Evolutionary conservation across 306 rosid species (phyloP).

Genomic region (Carpinus fangiana): DNA sequence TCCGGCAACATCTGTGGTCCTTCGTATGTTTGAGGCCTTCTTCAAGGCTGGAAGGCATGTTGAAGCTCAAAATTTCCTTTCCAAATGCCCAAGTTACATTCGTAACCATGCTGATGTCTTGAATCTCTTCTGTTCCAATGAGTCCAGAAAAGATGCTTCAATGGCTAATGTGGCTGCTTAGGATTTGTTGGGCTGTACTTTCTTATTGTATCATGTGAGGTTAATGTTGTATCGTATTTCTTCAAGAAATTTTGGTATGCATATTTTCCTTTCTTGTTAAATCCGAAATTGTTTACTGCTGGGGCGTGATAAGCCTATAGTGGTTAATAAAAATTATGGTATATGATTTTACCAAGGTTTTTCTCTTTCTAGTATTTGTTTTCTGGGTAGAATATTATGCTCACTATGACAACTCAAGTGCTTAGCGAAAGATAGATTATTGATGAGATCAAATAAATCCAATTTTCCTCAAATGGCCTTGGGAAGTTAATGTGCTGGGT

Average conservation of each 20-base stretch:
- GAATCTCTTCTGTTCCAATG: conserved; percentile 56
- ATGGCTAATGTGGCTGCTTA: conserved; percentile 48
- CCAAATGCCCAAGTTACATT: conserved; percentile 70
- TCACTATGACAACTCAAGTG: conserved; percentile 9
- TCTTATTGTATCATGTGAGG: conserved; percentile 31
- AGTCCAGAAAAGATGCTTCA: conserved; percentile 46
- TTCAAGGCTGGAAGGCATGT: conserved; percentile 55
- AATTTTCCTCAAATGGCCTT: not conserved
- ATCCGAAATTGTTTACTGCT: conserved; percentile 28
- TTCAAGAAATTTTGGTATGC: conserved; percentile 39
- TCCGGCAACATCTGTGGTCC: conserved; percentile 58
- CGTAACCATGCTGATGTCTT: conserved; percentile 75
- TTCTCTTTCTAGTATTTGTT: conserved; percentile 14
- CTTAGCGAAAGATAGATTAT: not conserved
- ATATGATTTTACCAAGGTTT: conserved; percentile 13
- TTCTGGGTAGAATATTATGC: not conserved
- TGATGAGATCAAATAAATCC: not conserved
- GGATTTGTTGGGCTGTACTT: conserved; percentile 25
- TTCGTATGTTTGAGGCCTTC: conserved; percentile 59
- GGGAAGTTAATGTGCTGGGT: not conserved
- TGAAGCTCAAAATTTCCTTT: conserved; percentile 75
- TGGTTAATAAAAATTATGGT: conserved; percentile 26
- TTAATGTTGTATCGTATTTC: conserved; percentile 33
- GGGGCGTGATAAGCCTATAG: conserved; percentile 35
- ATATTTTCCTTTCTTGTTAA: conserved; percentile 29